Evolutionary conservation across 441 rosid genomes (phyloP).

Genomic region (Brassica balearica): DNA sequence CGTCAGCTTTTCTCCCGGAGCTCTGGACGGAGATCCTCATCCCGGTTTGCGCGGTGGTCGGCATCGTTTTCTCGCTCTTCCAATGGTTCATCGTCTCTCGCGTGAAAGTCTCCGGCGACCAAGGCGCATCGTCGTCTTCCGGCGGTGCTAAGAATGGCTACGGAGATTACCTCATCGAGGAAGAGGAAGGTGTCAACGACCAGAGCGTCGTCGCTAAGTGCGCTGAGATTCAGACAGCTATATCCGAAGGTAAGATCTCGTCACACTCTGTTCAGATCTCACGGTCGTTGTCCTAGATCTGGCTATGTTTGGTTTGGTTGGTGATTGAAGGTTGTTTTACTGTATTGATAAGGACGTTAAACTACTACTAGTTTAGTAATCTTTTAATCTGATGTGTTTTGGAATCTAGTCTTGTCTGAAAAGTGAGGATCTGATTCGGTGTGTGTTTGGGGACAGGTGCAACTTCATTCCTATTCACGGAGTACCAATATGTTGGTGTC

Average conservation of each 20-base stretch:
- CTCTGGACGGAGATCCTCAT: slow-evolving; percentile 73
- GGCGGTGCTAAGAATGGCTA: slow-evolving; percentile 59
- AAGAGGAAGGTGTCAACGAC: slow-evolving; percentile 84
- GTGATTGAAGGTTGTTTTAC: not conserved
- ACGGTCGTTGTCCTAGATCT: slow-evolving; percentile 31
- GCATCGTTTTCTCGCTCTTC: slow-evolving; percentile 70
- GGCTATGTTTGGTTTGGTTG: not conserved
- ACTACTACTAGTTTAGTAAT: no score
- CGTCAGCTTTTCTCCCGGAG: slow-evolving; percentile 61
- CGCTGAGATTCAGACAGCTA: slow-evolving; percentile 85
- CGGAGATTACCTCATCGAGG: slow-evolving; percentile 78
- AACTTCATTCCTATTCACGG: slow-evolving; percentile 85
- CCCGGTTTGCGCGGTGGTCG: slow-evolving; percentile 78
- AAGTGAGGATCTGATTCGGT: slow-evolving; percentile 17
- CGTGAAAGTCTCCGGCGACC: slow-evolving; percentile 57
- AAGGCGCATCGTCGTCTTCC: slow-evolving; percentile 38
- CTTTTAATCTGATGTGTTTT: not conserved
- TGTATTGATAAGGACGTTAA: no score
- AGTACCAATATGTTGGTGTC: slow-evolving; percentile 80
- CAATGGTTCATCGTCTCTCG: slow-evolving; percentile 75
- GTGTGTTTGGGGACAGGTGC: slow-evolving; percentile 61
- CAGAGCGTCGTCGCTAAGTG: slow-evolving; percentile 77
- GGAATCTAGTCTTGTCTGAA: slow-evolving; percentile 2
- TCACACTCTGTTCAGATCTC: slow-evolving; percentile 26
- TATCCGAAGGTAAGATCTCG: slow-evolving; percentile 71